Evolutionary conservation across 2,329 filamentous ascomycete genomes (phyloP), one percentile per base, ranked within the genome.

Genomic region (Metarhizium album): DNA sequence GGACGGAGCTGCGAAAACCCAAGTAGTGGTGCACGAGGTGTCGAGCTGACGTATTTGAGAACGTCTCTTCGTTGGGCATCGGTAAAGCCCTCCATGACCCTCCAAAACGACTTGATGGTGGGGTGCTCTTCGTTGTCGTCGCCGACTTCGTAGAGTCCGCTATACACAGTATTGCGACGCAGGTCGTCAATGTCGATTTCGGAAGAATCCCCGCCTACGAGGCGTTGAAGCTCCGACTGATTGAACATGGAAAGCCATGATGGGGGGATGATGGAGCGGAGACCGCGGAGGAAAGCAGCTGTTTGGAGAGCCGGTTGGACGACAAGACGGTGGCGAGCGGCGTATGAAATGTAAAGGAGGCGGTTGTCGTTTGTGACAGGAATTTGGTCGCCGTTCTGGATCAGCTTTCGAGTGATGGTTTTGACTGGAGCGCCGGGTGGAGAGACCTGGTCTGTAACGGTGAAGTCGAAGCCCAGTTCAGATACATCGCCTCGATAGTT

Each of bases 191-290:
- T 78, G 61, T 96, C 86, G 52, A 98, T 94, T 54, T 87, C 83
- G 9, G 84, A 84, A 27, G 83, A 84, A 59, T 95, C 90, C 42
- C 93, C 93, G 49, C 90, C 88, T 16, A 98, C 86, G 5, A 98
- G 82, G 1, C 88, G 93, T 69, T 97, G 93, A 4, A 98, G 78
- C 66, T 98, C 93, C 3, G 82, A 82, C 65, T 96, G 91, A 67
- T 98, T 98, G 74, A 98, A 98, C 93, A 98, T 97, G 60, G 86
- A 90, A 4, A 98, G 78, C 93, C 93, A 98, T 3, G 82, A 81
- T 0, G 91, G 90, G 52, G 90, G 85, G 57, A 98, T 93, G 62
- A 98, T 95, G 56, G 84, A 77, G 22, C 86, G 82, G 1, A 98
- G 80, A 0, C 93, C 93, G 51, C 82, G 82, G 7, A 98, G 77